Percentiles rank a stretch among this genome's conserved stretches.
These are phyloP conservation scores for Xylaria arbuscula DNA, from an alignment of 2,329 filamentous ascomycete species.

Conservation along the genomic window DNA sequence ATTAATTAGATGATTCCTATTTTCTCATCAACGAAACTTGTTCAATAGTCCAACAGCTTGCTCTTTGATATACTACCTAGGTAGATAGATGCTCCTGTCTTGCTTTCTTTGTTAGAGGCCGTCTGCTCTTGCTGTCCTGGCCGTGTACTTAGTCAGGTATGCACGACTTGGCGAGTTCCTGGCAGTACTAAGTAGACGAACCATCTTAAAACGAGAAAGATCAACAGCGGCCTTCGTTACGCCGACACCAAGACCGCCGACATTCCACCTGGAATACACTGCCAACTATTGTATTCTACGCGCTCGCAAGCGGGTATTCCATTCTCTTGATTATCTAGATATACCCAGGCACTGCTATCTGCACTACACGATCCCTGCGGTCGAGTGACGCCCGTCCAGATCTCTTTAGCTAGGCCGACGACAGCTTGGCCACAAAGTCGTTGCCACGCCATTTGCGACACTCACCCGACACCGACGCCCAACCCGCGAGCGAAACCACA, in stretches of 20 bases:
- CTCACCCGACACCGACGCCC: conserved; percentile 5
- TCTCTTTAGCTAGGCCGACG: not conserved
- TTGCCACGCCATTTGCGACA: conserved; percentile 12
- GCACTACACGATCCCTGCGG: conserved; percentile 1
- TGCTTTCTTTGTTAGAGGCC: conserved; percentile 29
- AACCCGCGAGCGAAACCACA: conserved; percentile 13
- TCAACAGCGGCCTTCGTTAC: conserved; percentile 13
- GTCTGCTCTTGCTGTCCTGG: not conserved
- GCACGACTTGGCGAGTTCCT: conserved; percentile 17
- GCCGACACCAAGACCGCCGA: not conserved
- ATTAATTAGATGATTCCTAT: conserved; percentile 11
- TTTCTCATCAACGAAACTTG: conserved; percentile 21
- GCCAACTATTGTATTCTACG: not conserved
- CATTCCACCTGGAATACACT: not conserved
- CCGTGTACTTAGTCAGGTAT: conserved; percentile 2
- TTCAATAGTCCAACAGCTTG: not conserved
- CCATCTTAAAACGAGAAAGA: conserved; percentile 4
- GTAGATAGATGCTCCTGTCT: conserved; percentile 8
- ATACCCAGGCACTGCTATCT: not conserved
- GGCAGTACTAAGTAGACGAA: not conserved
- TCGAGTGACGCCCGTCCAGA: conserved; percentile 12
- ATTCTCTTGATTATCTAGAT: not conserved
- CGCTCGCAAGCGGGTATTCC: conserved; percentile 7
- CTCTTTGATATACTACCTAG: conserved; percentile 2
- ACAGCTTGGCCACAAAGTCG: conserved; percentile 5